These are phyloP conservation scores for Aspergillus avenaceus DNA, from an alignment of 495 filamentous ascomycete genomes.

Conservation along the genomic window DNA sequence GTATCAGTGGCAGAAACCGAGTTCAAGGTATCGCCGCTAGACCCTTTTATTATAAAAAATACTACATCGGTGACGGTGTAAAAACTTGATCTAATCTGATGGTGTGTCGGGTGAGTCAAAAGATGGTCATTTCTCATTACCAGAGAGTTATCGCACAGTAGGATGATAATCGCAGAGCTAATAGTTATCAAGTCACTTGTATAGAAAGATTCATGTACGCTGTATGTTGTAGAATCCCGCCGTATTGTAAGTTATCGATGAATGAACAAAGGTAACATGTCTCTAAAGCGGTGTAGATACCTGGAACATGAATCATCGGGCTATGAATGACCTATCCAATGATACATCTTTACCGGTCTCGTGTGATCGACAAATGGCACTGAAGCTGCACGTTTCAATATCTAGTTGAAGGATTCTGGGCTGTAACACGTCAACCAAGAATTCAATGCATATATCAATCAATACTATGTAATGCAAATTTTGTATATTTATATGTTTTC, in stretches of 20 bases:
- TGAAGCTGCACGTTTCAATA: neutral
- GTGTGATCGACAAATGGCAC: slow-evolving; percentile 6
- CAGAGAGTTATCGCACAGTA: too few relatives aligned
- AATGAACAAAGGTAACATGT: too few relatives aligned
- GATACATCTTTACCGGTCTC: too few relatives aligned
- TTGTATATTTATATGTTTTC: neutral
- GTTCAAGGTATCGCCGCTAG: slow-evolving; percentile 37
- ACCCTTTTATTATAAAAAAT: slow-evolving; percentile 1
- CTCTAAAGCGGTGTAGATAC: too few relatives aligned
- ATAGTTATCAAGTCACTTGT: too few relatives aligned
- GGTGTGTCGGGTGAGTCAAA: neutral
- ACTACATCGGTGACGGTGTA: slow-evolving; percentile 36
- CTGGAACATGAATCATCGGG: too few relatives aligned
- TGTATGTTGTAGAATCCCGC: too few relatives aligned
- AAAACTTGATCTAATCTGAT: slow-evolving; percentile 61
- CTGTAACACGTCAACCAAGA: neutral
- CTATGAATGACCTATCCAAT: too few relatives aligned
- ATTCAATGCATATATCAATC: neutral
- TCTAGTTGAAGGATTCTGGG: neutral
- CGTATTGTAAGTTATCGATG: too few relatives aligned
- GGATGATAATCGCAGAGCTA: too few relatives aligned
- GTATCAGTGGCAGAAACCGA: slow-evolving; percentile 19
- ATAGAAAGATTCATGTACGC: too few relatives aligned
- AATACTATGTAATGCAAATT: neutral
- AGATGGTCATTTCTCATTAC: too few relatives aligned